Evolutionary conservation across 2,329 filamentous ascomycete genomes (phyloP).

Genomic region (Colletotrichum magnum): DNA sequence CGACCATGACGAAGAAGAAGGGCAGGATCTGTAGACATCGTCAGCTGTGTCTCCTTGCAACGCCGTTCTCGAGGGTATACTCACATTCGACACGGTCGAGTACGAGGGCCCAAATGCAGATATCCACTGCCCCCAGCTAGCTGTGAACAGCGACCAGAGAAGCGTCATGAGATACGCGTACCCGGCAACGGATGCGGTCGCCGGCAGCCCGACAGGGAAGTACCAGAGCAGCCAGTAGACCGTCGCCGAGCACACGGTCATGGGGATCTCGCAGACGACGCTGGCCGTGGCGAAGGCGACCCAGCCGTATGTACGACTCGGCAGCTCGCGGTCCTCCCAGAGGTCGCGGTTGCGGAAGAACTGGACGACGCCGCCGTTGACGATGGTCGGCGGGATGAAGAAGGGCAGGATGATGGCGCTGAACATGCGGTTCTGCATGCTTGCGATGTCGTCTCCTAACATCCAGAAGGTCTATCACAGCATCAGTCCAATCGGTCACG

Average conservation of each 20-base stretch:
- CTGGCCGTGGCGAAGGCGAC: conserved; percentile 82
- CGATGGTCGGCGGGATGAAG: conserved; percentile 77
- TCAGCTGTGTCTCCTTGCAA: conserved; percentile 2
- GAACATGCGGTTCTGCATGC: conserved; percentile 86
- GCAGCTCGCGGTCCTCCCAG: conserved; percentile 81
- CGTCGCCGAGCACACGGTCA: conserved; percentile 73
- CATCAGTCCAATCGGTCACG: not conserved
- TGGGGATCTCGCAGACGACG: conserved; percentile 80
- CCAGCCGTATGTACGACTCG: conserved; percentile 83
- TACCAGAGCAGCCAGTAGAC: conserved; percentile 86
- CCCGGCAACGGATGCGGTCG: conserved; percentile 74
- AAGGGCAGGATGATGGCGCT: conserved; percentile 74
- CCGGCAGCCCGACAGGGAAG: conserved; percentile 79
- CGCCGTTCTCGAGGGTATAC: conserved; percentile 35
- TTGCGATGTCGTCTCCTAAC: conserved; percentile 74
- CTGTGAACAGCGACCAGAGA: conserved; percentile 83
- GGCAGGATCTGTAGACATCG: conserved; percentile 67
- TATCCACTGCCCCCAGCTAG: conserved; percentile 87
- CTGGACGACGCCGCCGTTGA: conserved; percentile 83
- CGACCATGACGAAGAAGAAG: conserved; percentile 86
- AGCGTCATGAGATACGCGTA: conserved; percentile 86
- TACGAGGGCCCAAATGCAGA: conserved; percentile 85
- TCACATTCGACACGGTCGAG: conserved; percentile 80
- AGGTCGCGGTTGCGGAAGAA: conserved; percentile 81
- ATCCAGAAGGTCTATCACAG: conserved; percentile 76